Evolutionary conservation across 2,329 filamentous ascomycete species (phyloP), one percentile per base, ranked within the genome.

Genomic region (Fusarium sp.): DNA sequence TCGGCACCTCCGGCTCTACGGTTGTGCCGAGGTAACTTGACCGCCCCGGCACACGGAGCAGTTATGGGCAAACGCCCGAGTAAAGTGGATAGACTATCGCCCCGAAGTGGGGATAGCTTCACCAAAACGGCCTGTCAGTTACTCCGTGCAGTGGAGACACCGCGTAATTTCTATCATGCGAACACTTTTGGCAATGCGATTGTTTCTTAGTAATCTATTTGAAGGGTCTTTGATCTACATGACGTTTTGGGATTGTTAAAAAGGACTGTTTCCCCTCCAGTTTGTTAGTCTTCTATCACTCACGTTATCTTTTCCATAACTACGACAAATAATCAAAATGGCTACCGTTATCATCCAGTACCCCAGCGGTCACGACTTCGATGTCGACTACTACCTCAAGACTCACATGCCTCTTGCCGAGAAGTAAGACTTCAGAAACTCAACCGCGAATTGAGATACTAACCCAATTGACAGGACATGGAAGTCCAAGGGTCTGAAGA

Each of bases 331-430:
- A 2, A 8, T 7, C 32, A 47, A 4, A 10, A 65, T 65, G 62
- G 18, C 40, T 11, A 65, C 62, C 4, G n/a, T 65, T 4, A 20
- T 65, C 16, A 30, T 65, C 21, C 62, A 65, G 4, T 65, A 65
- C 20, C 62, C 62, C 9, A 37, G n/a, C 28, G 62, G 62, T 5
- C 54, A 65, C 20, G 61, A 65, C n/a, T 65, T 65, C 10, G 47
- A 65, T 30, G 10, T 65, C 13, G 62, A 65, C 18, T 65, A 65
- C 32, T 65, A 65, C 12, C 4, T 59, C 9, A 65, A 59, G 28
- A 65, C 32, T 1, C 62, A 65, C 8, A 59, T 65, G 45, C 54
- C 60, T 7, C 34, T 65, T 0, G 60, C 12, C 3, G 23, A 59
- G 18, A 65, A 65, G 62, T 65, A 12, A 32, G 23, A 4, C 23